These are phyloP conservation scores for Acanthamoeba divionensis DNA, from an alignment of 208 protist species.

Conservation along the genomic window DNA sequence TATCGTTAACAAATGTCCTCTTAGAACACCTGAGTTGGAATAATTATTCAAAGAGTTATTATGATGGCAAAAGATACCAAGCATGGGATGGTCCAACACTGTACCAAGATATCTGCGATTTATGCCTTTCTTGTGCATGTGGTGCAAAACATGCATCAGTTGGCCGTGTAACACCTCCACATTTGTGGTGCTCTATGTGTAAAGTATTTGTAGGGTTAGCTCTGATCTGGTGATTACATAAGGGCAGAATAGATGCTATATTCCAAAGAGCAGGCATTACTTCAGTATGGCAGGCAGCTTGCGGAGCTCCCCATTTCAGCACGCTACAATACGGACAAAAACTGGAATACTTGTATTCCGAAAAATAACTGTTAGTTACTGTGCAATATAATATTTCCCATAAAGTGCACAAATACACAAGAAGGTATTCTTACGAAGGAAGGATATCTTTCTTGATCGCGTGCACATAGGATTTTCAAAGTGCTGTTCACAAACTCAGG, in stretches of 20 bases:
- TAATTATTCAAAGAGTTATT: neutral
- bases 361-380: no score
- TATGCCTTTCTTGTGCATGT: neutral
- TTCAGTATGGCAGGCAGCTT: no score
- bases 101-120: slow-evolving; percentile 16
- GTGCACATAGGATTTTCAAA: neutral
- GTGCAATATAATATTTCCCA: no score
- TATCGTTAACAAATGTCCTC: no score
- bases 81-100: neutral
- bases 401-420: no score
- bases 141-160: neutral
- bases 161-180: neutral
- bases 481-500: neutral
- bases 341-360: no score
- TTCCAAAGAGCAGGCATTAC: no score
- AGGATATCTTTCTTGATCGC: neutral
- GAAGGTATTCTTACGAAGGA: neutral
- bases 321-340: no score
- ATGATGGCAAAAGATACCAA: neutral
- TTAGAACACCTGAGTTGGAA: neutral
- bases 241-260: no score
- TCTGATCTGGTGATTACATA: no score
- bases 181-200: neutral
- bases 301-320: no score
- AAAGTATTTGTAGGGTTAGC: no score